phyloP scores from a whole-genome alignment of 805 yeast genomes.

The Saccharomycopsis microspora region DNA sequence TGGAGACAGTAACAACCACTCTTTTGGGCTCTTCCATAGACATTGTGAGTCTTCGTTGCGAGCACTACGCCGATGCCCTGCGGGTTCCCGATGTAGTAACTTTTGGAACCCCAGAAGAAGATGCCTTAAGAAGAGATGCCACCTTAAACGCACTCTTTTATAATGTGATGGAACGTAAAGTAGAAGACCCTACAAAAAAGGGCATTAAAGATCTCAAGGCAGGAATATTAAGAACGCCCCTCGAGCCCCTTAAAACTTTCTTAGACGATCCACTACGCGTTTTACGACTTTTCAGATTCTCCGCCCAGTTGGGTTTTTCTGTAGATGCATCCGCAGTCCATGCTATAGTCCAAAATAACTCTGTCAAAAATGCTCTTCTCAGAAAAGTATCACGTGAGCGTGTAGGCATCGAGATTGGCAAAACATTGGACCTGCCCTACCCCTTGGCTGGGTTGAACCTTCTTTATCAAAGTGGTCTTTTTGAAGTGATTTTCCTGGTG shows the following conservation, averaged over 20 bases:
- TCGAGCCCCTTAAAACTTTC: conserved; percentile 76
- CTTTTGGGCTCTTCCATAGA: conserved; percentile 80
- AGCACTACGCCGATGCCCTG: conserved; percentile 63
- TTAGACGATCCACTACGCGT: conserved; percentile 91
- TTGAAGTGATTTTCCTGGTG: conserved; percentile 44
- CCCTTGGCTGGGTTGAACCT: conserved; percentile 54
- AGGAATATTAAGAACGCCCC: conserved; percentile 79
- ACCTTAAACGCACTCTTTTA: conserved; percentile 88
- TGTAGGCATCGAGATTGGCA: conserved; percentile 75
- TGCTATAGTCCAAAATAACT: conserved; percentile 34
- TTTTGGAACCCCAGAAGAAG: conserved; percentile 86
- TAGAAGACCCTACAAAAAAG: conserved; percentile 75
- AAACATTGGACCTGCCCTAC: conserved; percentile 54
- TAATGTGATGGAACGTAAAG: conserved; percentile 52
- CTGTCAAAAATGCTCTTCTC: conserved; percentile 44
- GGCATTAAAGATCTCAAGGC: conserved; percentile 64
- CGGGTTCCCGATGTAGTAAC: conserved; percentile 67
- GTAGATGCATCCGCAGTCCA: conserved; percentile 46
- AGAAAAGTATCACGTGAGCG: conserved; percentile 83
- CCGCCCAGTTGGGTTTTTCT: conserved; percentile 59
- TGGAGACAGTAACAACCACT: conserved; percentile 92
- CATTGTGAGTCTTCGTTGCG: conserved; percentile 84
- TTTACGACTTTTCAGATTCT: conserved; percentile 75
- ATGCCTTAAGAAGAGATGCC: conserved; percentile 90
- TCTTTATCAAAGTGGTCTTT: conserved; percentile 43